Conservation (phyloP, 352 stramenopile species). For the Globisporangium viniferum region DNA sequence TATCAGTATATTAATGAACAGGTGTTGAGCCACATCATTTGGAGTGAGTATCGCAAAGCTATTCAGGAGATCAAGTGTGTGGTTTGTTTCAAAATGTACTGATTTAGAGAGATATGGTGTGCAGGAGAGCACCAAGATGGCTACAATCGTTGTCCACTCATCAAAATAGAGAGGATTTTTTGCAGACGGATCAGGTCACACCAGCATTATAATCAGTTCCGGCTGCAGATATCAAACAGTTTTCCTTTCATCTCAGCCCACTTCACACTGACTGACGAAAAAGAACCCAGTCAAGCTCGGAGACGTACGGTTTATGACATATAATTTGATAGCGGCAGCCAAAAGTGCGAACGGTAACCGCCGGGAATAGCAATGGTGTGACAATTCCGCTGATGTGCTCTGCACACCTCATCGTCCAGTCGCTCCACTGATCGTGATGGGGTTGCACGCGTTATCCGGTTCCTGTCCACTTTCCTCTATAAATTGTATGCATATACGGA, state of each 20-base stretch:
- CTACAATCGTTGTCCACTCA: not conserved
- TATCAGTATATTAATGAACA: not conserved
- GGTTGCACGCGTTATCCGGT: not conserved
- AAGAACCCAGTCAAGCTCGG: not conserved
- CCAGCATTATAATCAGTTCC: not conserved
- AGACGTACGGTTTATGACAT: not conserved
- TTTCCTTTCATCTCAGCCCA: not conserved
- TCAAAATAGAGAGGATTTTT: not conserved
- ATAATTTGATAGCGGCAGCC: not conserved
- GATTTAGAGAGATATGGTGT: not conserved
- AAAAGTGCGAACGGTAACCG: not conserved
- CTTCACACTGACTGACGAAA: not conserved
- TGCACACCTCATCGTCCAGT: not conserved
- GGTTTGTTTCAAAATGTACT: not conserved
- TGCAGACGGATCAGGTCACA: not conserved
- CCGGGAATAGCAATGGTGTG: not conserved
- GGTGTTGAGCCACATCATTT: not conserved
- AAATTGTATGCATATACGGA: not conserved
- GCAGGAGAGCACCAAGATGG: not conserved
- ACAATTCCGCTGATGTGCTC: not conserved
- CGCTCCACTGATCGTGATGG: not conserved
- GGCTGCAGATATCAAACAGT: not conserved
- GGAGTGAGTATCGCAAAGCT: not conserved
- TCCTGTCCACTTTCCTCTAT: not conserved
- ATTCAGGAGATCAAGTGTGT: not conserved